phyloP scores from a whole-genome alignment of 1,139 yeast species.

The Meyerozyma smithsonii region DNA sequence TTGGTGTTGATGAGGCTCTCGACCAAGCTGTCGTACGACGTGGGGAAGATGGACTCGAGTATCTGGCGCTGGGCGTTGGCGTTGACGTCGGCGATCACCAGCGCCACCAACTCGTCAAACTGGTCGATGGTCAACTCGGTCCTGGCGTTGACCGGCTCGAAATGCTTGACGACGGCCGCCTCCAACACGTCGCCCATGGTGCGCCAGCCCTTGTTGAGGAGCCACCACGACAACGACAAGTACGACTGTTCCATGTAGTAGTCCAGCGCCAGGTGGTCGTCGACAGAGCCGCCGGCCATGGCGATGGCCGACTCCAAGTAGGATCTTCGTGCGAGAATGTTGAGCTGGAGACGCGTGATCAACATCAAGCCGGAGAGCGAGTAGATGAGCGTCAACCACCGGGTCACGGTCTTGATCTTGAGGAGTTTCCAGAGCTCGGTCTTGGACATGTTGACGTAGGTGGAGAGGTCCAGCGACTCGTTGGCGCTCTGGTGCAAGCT shows the following conservation, averaged over 20 bases:
- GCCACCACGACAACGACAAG: constrained; percentile 90
- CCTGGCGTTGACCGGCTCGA: constrained; percentile 64
- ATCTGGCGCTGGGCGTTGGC: constrained; percentile 18
- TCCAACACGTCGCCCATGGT: constrained; percentile 52
- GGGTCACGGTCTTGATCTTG: constrained; percentile 68
- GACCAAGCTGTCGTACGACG: constrained; percentile 35
- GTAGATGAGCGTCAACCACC: constrained; percentile 70
- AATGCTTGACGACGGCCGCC: constrained; percentile 54
- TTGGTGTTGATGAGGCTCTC: constrained; percentile 43
- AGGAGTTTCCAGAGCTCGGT: constrained; percentile 82
- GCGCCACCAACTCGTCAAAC: constrained; percentile 32
- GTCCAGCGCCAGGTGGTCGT: constrained; percentile 23
- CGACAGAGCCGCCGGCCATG: constrained; percentile 40
- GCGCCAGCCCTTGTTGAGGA: constrained; percentile 81
- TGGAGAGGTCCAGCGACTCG: constrained; percentile 23
- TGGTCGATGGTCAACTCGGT: constrained; percentile 62
- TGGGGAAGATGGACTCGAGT: constrained; percentile 34
- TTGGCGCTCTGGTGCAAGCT: constrained; percentile 28
- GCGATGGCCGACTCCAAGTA: constrained; percentile 75
- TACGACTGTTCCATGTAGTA: constrained; percentile 75
- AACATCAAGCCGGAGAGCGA: constrained; percentile 65
- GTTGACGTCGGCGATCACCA: constrained; percentile 16
- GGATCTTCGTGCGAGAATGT: constrained; percentile 80
- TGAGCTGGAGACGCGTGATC: constrained; percentile 79
- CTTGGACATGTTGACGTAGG: constrained; percentile 48